Base-by-base conservation (phyloP, 2,329 filamentous ascomycete genomes). In the Amauroascus niger region DNA sequence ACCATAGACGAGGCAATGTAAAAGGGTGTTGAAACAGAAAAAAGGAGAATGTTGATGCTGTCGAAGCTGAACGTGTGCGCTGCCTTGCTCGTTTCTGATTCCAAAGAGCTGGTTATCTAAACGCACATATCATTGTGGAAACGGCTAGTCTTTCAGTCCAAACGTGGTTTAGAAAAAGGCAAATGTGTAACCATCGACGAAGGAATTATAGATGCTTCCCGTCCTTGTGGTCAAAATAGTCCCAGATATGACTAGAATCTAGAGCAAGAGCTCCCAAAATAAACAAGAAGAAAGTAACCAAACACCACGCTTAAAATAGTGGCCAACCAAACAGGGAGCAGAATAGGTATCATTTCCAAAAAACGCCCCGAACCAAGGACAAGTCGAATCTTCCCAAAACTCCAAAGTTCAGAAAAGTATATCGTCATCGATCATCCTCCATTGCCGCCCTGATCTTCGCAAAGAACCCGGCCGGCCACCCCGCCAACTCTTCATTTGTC, bases 401-500 rank as follows among this genome's bases (percentile, higher is more conserved):
- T 46, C 50, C 49, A 35, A 46, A 40, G 26, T 30, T 9, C 26
- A 50, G 40, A 54, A 33, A 30, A 22, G 32, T 11, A 24, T 59
- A 45, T 48, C 47, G 55, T 67, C 55, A 68, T 53, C 60, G 44
- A 53, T 65, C 64, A 57, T 71, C 71, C 64, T 74, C 71, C 53
- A 74, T 59, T 1, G 72, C 71, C 53, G 71, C 66, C 62, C 70
- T 72, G 55, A 75, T 70, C 60, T 74, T 75, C 35, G 71, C 70
- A 57, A 74, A 74, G 56, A 75, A 74, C 11, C 71, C 71, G 18
- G 68, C 69, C 0, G 73, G 74, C 74, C 74, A 76, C 32, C 65
- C 69, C 26, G 69, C 68, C 57, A 76, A 58, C 62, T 84, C 81
- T 54, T 79, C 77, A 33, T 80, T 77, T 14, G 70, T 77, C 2